Conservation (phyloP, 2,329 filamentous ascomycete species). For the Didymella lethalis region DNA sequence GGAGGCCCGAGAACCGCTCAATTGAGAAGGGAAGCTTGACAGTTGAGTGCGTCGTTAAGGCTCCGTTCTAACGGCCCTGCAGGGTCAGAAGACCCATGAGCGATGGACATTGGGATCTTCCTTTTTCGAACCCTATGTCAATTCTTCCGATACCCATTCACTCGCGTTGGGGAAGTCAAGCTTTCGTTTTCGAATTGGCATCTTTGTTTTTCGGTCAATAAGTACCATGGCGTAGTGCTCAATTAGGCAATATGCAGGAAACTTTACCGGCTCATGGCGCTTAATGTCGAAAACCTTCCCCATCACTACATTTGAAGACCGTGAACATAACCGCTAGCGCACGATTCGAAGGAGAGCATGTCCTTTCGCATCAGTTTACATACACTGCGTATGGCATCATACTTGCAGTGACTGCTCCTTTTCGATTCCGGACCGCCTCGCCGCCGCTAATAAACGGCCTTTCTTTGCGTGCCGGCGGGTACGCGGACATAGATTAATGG, state of each 20-base stretch:
- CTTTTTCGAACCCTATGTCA: not conserved
- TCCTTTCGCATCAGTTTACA: not conserved
- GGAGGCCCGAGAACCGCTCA: conserved; percentile 18
- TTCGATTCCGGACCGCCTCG: conserved; percentile 41
- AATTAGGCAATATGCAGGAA: conserved; percentile 13
- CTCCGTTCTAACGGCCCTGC: not conserved
- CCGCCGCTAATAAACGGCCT: conserved; percentile 40
- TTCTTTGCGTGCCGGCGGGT: conserved; percentile 35
- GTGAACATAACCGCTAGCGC: not conserved
- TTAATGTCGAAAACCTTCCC: conserved; percentile 13
- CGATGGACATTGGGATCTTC: not conserved
- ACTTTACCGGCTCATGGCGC: conserved; percentile 19
- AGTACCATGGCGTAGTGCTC: conserved; percentile 1
- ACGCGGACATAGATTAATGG: conserved; percentile 48
- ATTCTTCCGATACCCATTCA: conserved; percentile 4
- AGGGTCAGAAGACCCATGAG: not conserved
- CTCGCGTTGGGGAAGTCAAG: not conserved
- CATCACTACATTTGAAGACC: not conserved
- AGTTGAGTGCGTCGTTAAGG: not conserved
- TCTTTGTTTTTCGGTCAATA: not conserved
- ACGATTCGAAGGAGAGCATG: not conserved
- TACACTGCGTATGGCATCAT: not conserved
- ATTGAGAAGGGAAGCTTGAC: conserved; percentile 5
- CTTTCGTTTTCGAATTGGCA: not conserved
- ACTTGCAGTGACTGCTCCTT: not conserved